Evolutionary conservation across 768 basidiomycete genomes (phyloP).

Genomic region (Tricholoma terreum): DNA sequence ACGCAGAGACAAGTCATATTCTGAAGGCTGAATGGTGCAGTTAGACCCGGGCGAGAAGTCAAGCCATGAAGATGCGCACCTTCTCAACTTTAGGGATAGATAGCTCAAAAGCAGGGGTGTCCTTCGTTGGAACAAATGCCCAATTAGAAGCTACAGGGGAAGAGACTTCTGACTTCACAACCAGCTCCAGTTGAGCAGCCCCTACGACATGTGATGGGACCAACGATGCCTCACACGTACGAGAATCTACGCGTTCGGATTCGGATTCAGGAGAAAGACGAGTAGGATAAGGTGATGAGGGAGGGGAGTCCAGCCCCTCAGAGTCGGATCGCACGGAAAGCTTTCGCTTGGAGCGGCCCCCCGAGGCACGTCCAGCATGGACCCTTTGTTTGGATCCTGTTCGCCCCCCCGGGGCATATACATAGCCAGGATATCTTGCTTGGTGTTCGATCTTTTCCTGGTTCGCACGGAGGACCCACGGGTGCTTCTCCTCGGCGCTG

Average conservation of each 20-base stretch:
- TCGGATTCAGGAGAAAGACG: background rate
- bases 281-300: background rate
- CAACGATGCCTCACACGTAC: background rate
- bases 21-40: background rate
- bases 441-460: conserved; percentile 26
- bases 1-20: conserved; percentile 4
- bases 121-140: conserved; percentile 18
- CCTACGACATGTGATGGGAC: background rate
- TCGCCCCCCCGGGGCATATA: conserved; percentile 21
- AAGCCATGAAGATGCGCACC: conserved; percentile 7
- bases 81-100: conserved; percentile 10
- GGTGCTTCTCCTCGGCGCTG: conserved; percentile 17
- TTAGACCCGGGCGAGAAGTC: background rate
- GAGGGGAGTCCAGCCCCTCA: background rate
- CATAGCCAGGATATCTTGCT: conserved; percentile 26
- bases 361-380: background rate
- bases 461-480: conserved; percentile 18
- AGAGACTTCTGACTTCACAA: background rate
- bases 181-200: background rate
- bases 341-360: background rate
- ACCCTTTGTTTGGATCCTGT: conserved; percentile 12
- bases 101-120: conserved; percentile 22
- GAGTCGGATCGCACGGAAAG: background rate
- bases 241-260: background rate
- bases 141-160: background rate